Evolutionary conservation across 768 basidiomycete species (phyloP).

Genomic region (Brasilioporus rufonigricans): DNA sequence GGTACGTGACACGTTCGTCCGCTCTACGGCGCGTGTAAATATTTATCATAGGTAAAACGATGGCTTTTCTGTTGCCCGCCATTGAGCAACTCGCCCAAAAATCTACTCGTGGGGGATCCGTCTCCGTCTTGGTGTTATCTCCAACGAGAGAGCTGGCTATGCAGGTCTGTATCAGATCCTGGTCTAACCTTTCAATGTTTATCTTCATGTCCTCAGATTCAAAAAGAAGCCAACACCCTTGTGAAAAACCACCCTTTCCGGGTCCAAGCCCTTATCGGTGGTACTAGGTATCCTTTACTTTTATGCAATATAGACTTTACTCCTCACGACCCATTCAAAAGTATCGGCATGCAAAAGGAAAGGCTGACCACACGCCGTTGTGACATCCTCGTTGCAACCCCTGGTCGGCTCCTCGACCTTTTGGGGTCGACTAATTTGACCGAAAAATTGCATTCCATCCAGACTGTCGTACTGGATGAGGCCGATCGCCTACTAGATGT

Average conservation of each 20-base stretch:
- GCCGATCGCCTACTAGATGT: constrained; percentile 74
- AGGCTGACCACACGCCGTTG: constrained; percentile 30
- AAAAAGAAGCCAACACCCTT: constrained; percentile 57
- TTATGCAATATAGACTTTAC: not conserved
- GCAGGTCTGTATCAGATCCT: constrained; percentile 48
- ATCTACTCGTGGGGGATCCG: constrained; percentile 26
- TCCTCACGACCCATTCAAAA: constrained; percentile 10
- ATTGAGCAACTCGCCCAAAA: constrained; percentile 60
- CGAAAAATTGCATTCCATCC: constrained; percentile 37
- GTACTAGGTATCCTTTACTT: constrained; percentile 40
- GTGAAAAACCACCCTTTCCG: constrained; percentile 39
- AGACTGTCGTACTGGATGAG: constrained; percentile 63
- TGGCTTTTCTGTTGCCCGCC: constrained; percentile 75
- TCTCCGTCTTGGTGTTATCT: constrained; percentile 65
- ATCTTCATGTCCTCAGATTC: constrained; percentile 44
- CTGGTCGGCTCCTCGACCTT: constrained; percentile 73
- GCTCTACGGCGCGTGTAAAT: not conserved
- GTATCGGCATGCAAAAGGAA: constrained; percentile 26
- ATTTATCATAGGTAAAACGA: constrained; percentile 52
- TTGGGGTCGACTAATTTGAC: constrained; percentile 45
- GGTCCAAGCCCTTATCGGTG: constrained; percentile 54
- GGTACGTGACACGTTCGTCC: constrained; percentile 36
- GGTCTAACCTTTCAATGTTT: not conserved
- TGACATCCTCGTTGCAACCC: constrained; percentile 70
- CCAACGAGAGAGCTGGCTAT: constrained; percentile 75